Base-by-base conservation (phyloP, 768 basidiomycete species). In the Xanthoconium stramineum region DNA sequence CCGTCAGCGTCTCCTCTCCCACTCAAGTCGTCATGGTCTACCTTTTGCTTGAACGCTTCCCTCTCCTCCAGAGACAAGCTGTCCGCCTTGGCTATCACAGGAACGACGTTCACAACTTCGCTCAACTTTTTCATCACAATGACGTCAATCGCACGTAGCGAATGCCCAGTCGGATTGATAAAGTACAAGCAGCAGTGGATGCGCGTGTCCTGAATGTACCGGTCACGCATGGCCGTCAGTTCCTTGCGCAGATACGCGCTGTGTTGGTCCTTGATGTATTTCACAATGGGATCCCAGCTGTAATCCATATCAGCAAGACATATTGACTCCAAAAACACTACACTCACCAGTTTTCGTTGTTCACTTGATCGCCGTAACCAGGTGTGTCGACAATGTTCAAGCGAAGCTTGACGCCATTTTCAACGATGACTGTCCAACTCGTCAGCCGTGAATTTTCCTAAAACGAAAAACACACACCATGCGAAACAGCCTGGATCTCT, bases 261-360 rank as follows among this genome's bases (percentile, higher is more conserved):
- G 79, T 98, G 96, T 72, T 98, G 96, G 80, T 98, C 96, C 78
- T 95, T 94, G 80, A 98, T 98, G 74, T 99, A 97, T 75, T 97
- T 98, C 71, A 98, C 82, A 66, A 99, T 98, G 42, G 96, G 91
- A 68, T 99, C 96, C 96, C 96, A 99, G 80, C 92, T 95, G 58
- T n/a, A 60, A 10, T 2, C 32, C 40, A 0, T 36, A 38, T 45
- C 63, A 24, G 24, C 15, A 59, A 56, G 45, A 50, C 55, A 38
- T 32, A 37, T 47, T 38, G 33, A 5, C 33, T 24, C 50, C 32
- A 42, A 48, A 47, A 46, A 35, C 51, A 55, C 39, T 37, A 37
- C 30, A 73, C 86, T 47, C 65, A 94, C 92, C 97, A 98, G 73
- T 90, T 90, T 74, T 99, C 96, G 74, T 99, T 99, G 83, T 99